Base-by-base conservation (phyloP, 139 green algal species). In the Ettlia oleoabundans region DNA sequence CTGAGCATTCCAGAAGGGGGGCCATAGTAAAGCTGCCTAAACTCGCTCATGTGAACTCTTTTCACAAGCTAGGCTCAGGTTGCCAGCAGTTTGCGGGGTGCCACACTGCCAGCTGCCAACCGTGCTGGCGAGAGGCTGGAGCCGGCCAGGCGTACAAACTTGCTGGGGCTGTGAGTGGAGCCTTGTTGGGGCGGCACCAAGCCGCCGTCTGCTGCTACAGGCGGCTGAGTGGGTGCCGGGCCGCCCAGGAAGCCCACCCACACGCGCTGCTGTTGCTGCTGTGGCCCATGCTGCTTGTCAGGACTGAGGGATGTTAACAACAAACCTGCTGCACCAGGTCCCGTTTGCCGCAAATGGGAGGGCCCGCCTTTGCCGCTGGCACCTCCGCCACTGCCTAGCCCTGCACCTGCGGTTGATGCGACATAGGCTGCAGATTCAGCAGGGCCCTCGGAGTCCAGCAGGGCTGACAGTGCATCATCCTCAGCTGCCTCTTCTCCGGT, bases 181-280 rank as follows among this genome's bases (percentile, higher is more conserved):
- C 52, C 33, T 51, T 79, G 73, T 35, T 69, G 73, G n/a, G n/a
- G n/a, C n/a, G n/a, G n/a, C n/a, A n/a, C n/a, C n/a, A n/a, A 30
- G 18, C 35, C 19, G 5, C 35, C 7, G 43, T 63, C 70, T 32
- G 43, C 43, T 19, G 0, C 47, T 32, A 52, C 13, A 1, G 71
- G 32, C 15, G 51, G 71, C 5, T n/a, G n/a, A n/a, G n/a, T n/a
- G n/a, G n/a, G n/a, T n/a, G n/a, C n/a, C n/a, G 51, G 43, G 28
- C 32, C 71, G 21, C 71, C 71, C 7, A 37, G 3, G 33, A 80
- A 80, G 10, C 53, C 53, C 0, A 80, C 58, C 73, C 73, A 80
- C 35, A 80, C 73, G 21, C 53, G 37, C 53, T 80, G 52, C 73
- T 80, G 73, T 33, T 10, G 19, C 52, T 80, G 73, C 52, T 79